Conservation (phyloP, 139 green algal genomes). For the Volvox reticuliferus region DNA sequence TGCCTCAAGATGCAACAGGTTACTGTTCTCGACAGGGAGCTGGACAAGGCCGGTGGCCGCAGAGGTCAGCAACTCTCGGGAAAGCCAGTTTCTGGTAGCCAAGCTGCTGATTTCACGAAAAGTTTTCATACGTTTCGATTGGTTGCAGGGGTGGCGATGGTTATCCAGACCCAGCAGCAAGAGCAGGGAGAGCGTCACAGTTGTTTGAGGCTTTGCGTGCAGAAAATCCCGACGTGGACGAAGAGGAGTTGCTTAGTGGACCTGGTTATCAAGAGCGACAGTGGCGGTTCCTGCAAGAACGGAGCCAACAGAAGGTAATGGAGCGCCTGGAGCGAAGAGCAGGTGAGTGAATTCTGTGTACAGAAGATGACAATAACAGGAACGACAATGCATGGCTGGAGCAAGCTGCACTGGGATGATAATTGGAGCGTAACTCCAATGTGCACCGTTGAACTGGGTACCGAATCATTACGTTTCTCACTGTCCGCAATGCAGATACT, state of each 20-base stretch:
- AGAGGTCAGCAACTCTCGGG: background rate
- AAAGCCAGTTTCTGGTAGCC: background rate
- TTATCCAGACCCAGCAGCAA: constrained; percentile 8
- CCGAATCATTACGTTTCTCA: too few relatives aligned
- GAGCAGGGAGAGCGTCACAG: background rate
- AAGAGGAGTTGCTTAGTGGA: background rate
- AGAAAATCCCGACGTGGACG: constrained; percentile 11
- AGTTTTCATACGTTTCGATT: background rate
- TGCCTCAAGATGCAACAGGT: background rate
- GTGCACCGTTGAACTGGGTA: too few relatives aligned
- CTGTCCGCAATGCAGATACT: too few relatives aligned
- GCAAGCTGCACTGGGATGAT: too few relatives aligned
- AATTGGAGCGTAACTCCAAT: too few relatives aligned
- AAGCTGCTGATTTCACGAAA: background rate
- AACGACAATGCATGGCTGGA: too few relatives aligned
- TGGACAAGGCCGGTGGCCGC: background rate
- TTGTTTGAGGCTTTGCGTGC: constrained; percentile 26
- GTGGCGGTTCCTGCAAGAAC: constrained; percentile 12
- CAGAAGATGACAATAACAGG: too few relatives aligned
- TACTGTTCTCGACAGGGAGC: background rate
- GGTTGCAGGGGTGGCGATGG: background rate
- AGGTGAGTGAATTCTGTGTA: background rate
- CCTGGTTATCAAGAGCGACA: constrained; percentile 11
- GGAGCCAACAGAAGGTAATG: background rate
- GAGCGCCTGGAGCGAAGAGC: constrained; percentile 23